Conservation (phyloP, 352 stramenopile species). For the Blastocystis sp. region DNA sequence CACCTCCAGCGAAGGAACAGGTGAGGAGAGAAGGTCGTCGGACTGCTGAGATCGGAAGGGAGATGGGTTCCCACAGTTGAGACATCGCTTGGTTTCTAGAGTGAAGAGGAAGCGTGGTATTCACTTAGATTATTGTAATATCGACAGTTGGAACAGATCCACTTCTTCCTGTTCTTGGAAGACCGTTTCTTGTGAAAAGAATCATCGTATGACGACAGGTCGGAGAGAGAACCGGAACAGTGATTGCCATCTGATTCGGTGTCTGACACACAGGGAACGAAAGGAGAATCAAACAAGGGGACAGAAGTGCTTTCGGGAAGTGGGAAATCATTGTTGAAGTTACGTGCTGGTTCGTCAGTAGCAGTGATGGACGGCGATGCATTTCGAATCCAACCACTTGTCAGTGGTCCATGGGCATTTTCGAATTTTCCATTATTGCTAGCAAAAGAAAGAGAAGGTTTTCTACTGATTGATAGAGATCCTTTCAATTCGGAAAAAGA, state of each 20-base stretch:
- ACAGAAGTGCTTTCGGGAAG: not conserved
- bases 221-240: not conserved
- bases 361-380: not conserved
- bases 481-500: not conserved
- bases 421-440: not conserved
- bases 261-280: not conserved
- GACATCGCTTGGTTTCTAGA: slow-evolving; percentile 2
- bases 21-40: not conserved
- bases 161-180: not conserved
- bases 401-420: not conserved
- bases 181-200: not conserved
- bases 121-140: slow-evolving; percentile 40
- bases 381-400: slow-evolving; percentile 20
- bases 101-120: not conserved
- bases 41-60: not conserved
- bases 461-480: not conserved
- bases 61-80: slow-evolving; percentile 22
- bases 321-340: not conserved
- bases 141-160: slow-evolving; percentile 39
- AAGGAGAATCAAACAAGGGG: slow-evolving; percentile 16
- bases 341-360: not conserved
- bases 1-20: not conserved
- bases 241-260: not conserved
- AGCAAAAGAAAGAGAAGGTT: slow-evolving; percentile 17
- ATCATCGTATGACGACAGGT: not conserved